A percentile compares a stretch with the other conserved stretches of the same genome.
These are phyloP conservation scores for Malassezia caprae DNA, from an alignment of 1,284 basidiomycete genomes.

Conservation along the genomic window DNA sequence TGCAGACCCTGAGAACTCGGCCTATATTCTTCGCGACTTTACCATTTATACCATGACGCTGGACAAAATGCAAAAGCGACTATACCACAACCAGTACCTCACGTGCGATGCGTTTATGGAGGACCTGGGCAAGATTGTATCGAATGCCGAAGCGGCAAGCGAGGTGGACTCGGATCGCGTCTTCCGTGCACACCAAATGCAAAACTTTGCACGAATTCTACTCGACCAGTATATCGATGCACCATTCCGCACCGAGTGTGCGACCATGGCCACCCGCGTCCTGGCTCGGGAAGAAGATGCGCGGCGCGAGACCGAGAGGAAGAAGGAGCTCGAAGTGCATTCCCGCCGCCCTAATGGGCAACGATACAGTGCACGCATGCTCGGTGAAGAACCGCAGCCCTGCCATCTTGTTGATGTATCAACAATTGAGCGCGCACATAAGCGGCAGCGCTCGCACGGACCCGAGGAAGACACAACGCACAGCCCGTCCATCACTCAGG, in stretches of 20 bases:
- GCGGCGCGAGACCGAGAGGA: slow-evolving; percentile 43
- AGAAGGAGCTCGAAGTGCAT: slow-evolving; percentile 47
- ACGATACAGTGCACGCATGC: slow-evolving; percentile 55
- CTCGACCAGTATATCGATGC: slow-evolving; percentile 75
- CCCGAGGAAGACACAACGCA: neutral
- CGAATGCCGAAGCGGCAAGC: slow-evolving; percentile 60
- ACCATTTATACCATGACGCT: slow-evolving; percentile 52
- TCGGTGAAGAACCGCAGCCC: slow-evolving; percentile 60
- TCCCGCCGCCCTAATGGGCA: slow-evolving; percentile 25
- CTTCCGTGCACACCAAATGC: slow-evolving; percentile 79
- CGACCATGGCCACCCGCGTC: slow-evolving; percentile 73
- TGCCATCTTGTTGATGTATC: slow-evolving; percentile 20
- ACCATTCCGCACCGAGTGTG: slow-evolving; percentile 70
- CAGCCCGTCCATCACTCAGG: neutral
- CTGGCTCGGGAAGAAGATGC: slow-evolving; percentile 53
- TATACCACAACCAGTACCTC: slow-evolving; percentile 78
- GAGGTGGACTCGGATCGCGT: slow-evolving; percentile 63
- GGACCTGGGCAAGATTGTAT: slow-evolving; percentile 77
- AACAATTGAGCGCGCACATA: slow-evolving; percentile 22
- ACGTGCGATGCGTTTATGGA: slow-evolving; percentile 77
- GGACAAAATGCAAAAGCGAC: slow-evolving; percentile 75
- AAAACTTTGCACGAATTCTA: slow-evolving; percentile 72
- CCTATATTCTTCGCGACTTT: slow-evolving; percentile 28
- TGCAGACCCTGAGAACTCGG: slow-evolving; percentile 8
- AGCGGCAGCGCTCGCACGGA: slow-evolving; percentile 23